Conservation (phyloP, 2,329 filamentous ascomycete species). For the Penicillium sclerotigenum region DNA sequence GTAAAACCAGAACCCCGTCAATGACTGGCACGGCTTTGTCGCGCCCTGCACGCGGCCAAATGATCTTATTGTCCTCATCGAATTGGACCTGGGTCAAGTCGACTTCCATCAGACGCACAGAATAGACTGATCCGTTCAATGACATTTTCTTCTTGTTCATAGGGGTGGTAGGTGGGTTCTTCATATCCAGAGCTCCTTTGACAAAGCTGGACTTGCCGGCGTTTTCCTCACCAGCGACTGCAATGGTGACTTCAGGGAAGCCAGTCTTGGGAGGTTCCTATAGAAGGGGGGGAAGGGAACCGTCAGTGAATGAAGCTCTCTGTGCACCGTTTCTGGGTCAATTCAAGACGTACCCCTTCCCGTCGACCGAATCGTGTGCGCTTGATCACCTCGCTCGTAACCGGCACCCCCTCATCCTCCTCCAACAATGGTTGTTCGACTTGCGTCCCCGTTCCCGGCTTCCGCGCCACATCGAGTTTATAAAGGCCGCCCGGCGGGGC, state of each 20-base stretch:
- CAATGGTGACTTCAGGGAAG: constrained; percentile 57
- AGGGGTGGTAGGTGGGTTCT: constrained; percentile 39
- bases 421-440: constrained; percentile 28
- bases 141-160: constrained; percentile 54
- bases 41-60: constrained; percentile 54
- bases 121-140: constrained; percentile 54
- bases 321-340: not conserved
- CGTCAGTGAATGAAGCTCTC: constrained; percentile 14
- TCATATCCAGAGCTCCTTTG: constrained; percentile 55
- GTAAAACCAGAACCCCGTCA: constrained; percentile 80
- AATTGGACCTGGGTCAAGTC: constrained; percentile 51
- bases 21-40: constrained; percentile 70
- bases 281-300: not conserved
- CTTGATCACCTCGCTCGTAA: constrained; percentile 14
- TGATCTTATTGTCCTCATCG: constrained; percentile 45
- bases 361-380: constrained; percentile 9
- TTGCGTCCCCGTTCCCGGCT: constrained; percentile 18
- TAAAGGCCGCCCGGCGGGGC: constrained; percentile 33
- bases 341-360: constrained; percentile 27
- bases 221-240: constrained; percentile 53
- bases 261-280: constrained; percentile 28
- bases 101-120: constrained; percentile 58
- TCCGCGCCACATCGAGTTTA: constrained; percentile 25
- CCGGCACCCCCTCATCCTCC: constrained; percentile 27
- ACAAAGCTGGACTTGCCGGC: constrained; percentile 61